These are phyloP conservation scores for Aspergillus caelatus DNA, from an alignment of 2,329 filamentous ascomycete genomes.

Conservation along the genomic window DNA sequence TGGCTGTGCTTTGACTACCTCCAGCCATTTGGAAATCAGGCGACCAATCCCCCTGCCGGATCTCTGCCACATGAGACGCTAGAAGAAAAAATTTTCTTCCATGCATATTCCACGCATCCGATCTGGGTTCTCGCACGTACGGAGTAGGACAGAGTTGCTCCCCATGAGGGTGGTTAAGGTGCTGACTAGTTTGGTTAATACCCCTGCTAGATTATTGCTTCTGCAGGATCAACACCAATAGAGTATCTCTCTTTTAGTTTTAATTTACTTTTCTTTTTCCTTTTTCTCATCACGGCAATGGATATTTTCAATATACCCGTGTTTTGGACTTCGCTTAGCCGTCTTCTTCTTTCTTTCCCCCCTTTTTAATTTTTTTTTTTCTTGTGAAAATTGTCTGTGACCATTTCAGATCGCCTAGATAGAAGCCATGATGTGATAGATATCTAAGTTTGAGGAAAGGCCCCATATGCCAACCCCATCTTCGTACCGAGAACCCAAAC, in stretches of 20 bases:
- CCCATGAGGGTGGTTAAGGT: conserved; percentile 11
- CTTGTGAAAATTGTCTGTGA: neutral
- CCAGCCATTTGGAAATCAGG: conserved; percentile 1
- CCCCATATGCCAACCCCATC: conserved; percentile 5
- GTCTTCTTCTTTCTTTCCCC: too few relatives aligned
- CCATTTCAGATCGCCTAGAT: neutral
- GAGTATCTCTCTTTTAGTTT: neutral
- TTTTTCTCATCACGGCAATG: neutral
- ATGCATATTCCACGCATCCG: conserved; percentile 8
- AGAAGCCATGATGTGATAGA: neutral
- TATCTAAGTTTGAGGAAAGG: neutral
- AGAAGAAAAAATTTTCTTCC: conserved; percentile 13
- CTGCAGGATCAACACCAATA: neutral
- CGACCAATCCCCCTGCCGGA: conserved; percentile 2
- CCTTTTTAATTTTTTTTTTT: neutral
- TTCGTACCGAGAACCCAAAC: neutral
- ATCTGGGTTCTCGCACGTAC: neutral
- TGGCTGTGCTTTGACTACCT: conserved; percentile 9
- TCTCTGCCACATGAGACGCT: neutral
- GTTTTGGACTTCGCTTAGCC: neutral
- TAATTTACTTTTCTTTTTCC: neutral
- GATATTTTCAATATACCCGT: neutral
- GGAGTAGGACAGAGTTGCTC: neutral
- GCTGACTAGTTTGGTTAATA: conserved; percentile 9
- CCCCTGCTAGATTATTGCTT: conserved; percentile 4